Evolutionary conservation across 2,329 filamentous ascomycete genomes (phyloP).

Genomic region (Aspergillus carbonarius): DNA sequence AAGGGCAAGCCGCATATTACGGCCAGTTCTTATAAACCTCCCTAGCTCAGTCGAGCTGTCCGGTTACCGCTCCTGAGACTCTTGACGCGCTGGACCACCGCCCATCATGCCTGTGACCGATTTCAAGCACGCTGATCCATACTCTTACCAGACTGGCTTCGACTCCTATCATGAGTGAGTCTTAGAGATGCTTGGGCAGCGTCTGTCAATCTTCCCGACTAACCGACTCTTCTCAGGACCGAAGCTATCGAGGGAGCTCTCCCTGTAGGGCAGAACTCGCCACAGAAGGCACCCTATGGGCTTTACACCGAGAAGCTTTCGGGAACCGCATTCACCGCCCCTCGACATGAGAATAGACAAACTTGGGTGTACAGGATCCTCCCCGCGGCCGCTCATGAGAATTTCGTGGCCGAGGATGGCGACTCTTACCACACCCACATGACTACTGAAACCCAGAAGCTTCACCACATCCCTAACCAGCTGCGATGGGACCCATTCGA

Average conservation of each 20-base stretch:
- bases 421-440: constrained; percentile 48
- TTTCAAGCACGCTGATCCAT: constrained; percentile 65
- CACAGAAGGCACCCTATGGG: constrained; percentile 74
- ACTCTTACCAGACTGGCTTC: constrained; percentile 78
- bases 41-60: background rate
- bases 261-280: constrained; percentile 74
- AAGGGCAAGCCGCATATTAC: background rate
- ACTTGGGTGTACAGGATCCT: constrained; percentile 71
- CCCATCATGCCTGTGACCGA: constrained; percentile 62
- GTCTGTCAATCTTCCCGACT: constrained; percentile 3
- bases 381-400: constrained; percentile 61
- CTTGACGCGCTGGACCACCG: background rate
- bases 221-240: constrained; percentile 52
- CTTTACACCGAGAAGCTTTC: constrained; percentile 81
- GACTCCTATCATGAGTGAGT: constrained; percentile 72
- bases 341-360: constrained; percentile 67
- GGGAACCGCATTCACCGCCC: constrained; percentile 69
- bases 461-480: constrained; percentile 77
- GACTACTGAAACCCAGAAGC: constrained; percentile 47
- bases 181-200: background rate
- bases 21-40: background rate
- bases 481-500: constrained; percentile 78
- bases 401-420: constrained; percentile 47
- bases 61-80: background rate
- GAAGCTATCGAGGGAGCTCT: constrained; percentile 74